Base-by-base conservation (phyloP, 805 yeast species). In the Blastobotrys terrestris region DNA sequence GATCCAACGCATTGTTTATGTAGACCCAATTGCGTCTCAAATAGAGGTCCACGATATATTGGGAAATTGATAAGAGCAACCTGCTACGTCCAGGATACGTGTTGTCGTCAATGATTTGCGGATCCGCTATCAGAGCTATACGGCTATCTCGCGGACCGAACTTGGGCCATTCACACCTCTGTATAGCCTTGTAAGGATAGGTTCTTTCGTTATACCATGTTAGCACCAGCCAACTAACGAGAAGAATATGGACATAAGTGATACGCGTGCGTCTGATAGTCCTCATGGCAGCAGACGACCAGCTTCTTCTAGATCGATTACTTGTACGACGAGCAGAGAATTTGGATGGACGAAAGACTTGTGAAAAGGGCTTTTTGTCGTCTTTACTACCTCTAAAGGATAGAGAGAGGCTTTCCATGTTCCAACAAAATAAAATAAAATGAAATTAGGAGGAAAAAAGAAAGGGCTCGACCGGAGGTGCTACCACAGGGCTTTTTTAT, bases 31-130 rank as follows among this genome's bases (percentile, higher is more conserved):
- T 90, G 51, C 90, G 76, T 57, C 79, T 83, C 60, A 89, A 83
- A 62, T 88, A 91, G 58, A 85, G 82, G 65, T 94, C 99, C 14
- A 86, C 75, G 41, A 88, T 63, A 53, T 72, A 67, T 56, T 77
- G 75, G 1, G 94, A 79, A n/a, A 87, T 57, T 58, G 71, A 75
- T 64, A 78, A 77, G 20, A 79, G 65, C 2, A 72, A 21, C 43
- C 70, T 57, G 16, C 84, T 80, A 60, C 90, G 71, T 2, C 79
- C 83, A 0, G 95, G 95, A 65, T 94, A 94, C 0, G 98, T 86
- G 67, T 86, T 80, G 21, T 76, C 85, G 64, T 94, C 99, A 62
- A 94, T 85, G 44, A 94, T 75, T 67, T 94, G 99, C 0, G 99
- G 99, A 64, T 94, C 99, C 0, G 97, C 98, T 39, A 88, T 75